Evolutionary conservation across 2,329 filamentous ascomycete species (phyloP).

Genomic region (Phoma sp.): DNA sequence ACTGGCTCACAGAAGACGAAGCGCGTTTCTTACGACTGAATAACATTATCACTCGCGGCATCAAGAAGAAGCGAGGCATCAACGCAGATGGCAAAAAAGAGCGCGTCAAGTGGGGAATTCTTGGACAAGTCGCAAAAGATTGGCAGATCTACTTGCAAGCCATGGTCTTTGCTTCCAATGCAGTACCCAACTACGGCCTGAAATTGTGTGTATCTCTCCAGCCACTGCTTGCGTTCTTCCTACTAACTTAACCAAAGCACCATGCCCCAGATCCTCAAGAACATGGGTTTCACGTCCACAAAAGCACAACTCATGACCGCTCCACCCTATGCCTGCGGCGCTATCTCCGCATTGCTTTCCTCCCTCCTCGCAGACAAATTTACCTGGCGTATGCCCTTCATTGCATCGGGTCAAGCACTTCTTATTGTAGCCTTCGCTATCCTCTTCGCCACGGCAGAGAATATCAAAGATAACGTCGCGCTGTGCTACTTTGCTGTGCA

Average conservation of each 20-base stretch:
- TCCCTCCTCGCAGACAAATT: constrained; percentile 28
- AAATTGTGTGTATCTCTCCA: constrained; percentile 28
- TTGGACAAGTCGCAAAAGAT: constrained; percentile 53
- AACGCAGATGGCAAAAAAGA: constrained; percentile 27
- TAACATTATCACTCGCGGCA: constrained; percentile 24
- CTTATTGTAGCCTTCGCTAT: constrained; percentile 53
- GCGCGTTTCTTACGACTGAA: constrained; percentile 18
- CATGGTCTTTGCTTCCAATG: constrained; percentile 45
- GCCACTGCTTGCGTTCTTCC: not conserved
- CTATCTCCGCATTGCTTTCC: constrained; percentile 27
- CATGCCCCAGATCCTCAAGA: constrained; percentile 22
- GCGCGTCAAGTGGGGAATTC: constrained; percentile 21
- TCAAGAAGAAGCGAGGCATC: constrained; percentile 15
- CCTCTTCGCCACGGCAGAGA: constrained; percentile 48
- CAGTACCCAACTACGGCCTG: constrained; percentile 46
- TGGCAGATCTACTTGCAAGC: constrained; percentile 58
- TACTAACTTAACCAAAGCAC: not conserved
- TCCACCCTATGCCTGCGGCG: constrained; percentile 32
- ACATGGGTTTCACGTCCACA: constrained; percentile 34
- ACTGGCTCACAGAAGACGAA: constrained; percentile 37
- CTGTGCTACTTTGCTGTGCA: constrained; percentile 55
- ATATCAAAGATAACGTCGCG: constrained; percentile 51
- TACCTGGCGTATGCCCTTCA: constrained; percentile 33
- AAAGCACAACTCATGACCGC: constrained; percentile 36
- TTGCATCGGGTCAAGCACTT: constrained; percentile 24